Evolutionary conservation across 306 rosid species (phyloP).

Genomic region (Acacia confusa): DNA sequence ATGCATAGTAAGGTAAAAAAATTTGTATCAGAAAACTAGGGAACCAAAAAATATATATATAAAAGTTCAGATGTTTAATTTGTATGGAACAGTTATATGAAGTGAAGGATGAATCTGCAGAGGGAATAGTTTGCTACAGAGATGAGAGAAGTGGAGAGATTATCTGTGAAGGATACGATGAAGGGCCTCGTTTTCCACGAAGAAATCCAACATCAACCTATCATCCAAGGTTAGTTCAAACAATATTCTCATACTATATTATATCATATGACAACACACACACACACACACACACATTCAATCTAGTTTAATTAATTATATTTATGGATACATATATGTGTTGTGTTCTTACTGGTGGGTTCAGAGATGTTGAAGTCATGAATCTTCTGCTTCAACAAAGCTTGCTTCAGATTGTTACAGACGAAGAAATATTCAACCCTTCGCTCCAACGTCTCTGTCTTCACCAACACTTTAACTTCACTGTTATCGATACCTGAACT

Average conservation of each 20-base stretch:
- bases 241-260: neutral
- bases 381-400: constrained; percentile 56
- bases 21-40: neutral
- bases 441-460: constrained; percentile 43
- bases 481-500: constrained; percentile 39
- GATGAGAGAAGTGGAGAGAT: constrained; percentile 73
- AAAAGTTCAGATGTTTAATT: neutral
- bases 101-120: constrained; percentile 54
- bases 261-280: too few species aligned
- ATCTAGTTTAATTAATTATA: neutral
- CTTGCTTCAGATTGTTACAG: constrained; percentile 57
- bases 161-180: constrained; percentile 80
- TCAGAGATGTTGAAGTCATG: constrained; percentile 55
- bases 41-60: neutral
- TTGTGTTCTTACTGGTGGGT: neutral
- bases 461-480: constrained; percentile 55
- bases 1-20: neutral
- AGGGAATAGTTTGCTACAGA: constrained; percentile 73
- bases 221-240: constrained; percentile 42
- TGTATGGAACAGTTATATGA: constrained; percentile 54
- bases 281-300: too few species aligned
- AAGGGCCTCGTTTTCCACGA: constrained; percentile 70
- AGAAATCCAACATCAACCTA: constrained; percentile 40
- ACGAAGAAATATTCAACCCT: constrained; percentile 38
- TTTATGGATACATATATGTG: too few species aligned